Percentiles rank a stretch among this genome's conserved stretches.
Conservation (phyloP, 805 yeast genomes). For the Sungouiozyma intestinalis region DNA sequence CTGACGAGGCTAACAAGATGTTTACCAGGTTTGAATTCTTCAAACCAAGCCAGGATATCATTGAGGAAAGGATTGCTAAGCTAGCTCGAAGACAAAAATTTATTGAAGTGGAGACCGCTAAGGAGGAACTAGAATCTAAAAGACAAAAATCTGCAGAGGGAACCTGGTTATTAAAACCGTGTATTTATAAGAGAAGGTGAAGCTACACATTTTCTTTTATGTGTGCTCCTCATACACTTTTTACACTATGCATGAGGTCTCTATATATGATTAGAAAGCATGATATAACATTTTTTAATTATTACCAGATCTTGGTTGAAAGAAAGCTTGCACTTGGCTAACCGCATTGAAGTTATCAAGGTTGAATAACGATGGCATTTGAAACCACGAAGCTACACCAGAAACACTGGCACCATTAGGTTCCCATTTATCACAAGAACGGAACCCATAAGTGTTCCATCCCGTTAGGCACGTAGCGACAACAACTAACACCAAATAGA, state of each 20-base stretch:
- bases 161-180: constrained; percentile 86
- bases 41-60: constrained; percentile 65
- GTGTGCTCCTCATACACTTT: too few relatives aligned
- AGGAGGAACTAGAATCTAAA: constrained; percentile 46
- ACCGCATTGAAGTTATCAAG: constrained; percentile 19
- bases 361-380: constrained; percentile 19
- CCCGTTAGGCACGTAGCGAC: constrained; percentile 64
- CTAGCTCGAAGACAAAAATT: constrained; percentile 55
- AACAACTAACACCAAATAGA: constrained; percentile 49
- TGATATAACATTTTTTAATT: too few relatives aligned
- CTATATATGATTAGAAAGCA: constrained; percentile 1
- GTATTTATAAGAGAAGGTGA: constrained; percentile 84
- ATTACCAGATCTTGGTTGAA: constrained; percentile 9
- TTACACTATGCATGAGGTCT: neutral
- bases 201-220: neutral
- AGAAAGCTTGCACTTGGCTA: constrained; percentile 21
- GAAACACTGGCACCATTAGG: constrained; percentile 12
- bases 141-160: constrained; percentile 59
- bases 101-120: constrained; percentile 57
- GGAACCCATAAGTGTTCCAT: constrained; percentile 83
- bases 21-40: constrained; percentile 90
- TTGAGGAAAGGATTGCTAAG: constrained; percentile 52
- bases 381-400: constrained; percentile 19
- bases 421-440: constrained; percentile 86
- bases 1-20: constrained; percentile 86